Base-by-base conservation (phyloP, 1,284 basidiomycete species). In the Termitomyces sp. region DNA sequence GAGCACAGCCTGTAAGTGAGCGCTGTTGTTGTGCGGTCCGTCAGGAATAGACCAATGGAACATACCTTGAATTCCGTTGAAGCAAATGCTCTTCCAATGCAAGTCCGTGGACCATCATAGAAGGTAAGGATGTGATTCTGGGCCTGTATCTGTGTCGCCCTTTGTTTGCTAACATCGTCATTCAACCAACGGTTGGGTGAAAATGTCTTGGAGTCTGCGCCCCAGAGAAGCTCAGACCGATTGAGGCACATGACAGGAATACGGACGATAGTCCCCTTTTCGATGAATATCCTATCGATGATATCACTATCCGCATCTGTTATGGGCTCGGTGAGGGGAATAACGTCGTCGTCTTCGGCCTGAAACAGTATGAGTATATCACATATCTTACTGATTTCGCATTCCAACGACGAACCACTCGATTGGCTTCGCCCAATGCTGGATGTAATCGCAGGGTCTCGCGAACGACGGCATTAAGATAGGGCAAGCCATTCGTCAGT, bases 391-490 rank as follows among this genome's bases (percentile, higher is more conserved):
- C 10, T n/a, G 21, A 21, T 19, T 9, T 8, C 3, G 5, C 14
- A 24, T 50, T 35, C 39, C 70, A 7, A 24, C 14, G 18, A 42
- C 74, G 10, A 64, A 75, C 74, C 7, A 68, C 54, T 28, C 72
- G 65, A 34, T 62, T 62, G 55, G 72, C 67, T 71, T 75, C 67
- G 65, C 66, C 3, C 1, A 72, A 55, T 0, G 74, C 66, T 5
- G 73, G 69, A 53, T 75, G 73, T 8, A 73, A 70, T 70, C 60
- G 72, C 64, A 72, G 76, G 1, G 64, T 64, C 51, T 78, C 75
- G 37, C 75, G 73, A 2, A 75, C 68, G 19, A 86, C 76, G 0
- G 80, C 78, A 55, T 85, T 77, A 26, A 86, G 72, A 61, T 79
- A 84, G 0, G 76, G 69, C 7, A 81, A 72, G 14, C 61, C 46